Evolutionary conservation across 257 asterid genomes (phyloP).

Genomic region (Petunia axillaris): DNA sequence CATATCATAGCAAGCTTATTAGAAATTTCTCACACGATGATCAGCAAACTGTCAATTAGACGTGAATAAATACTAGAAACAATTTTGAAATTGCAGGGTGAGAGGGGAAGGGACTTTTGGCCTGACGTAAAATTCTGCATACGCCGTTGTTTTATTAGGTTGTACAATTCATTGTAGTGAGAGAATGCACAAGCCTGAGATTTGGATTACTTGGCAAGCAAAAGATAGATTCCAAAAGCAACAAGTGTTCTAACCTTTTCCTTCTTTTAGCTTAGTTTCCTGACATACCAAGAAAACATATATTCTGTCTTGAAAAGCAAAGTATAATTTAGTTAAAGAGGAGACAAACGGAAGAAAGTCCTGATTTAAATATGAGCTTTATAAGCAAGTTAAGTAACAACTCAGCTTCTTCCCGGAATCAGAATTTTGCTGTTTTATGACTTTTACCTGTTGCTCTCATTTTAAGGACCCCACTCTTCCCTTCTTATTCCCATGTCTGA

Average conservation of each 20-base stretch:
- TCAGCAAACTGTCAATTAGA: too few relatives aligned
- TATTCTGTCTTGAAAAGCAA: slow-evolving; percentile 5
- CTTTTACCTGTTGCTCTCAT: slow-evolving; percentile 14
- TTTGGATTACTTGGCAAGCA: slow-evolving; percentile 6
- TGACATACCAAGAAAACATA: slow-evolving; percentile 24
- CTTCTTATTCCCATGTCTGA: slow-evolving; percentile 3
- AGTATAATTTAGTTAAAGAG: neutral
- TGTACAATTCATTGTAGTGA: neutral
- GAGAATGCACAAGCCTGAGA: neutral
- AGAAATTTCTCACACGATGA: too few relatives aligned
- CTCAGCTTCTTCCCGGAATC: slow-evolving; percentile 12
- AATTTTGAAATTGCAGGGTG: too few relatives aligned
- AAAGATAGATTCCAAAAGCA: slow-evolving; percentile 24
- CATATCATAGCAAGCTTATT: too few relatives aligned
- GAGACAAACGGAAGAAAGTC: neutral
- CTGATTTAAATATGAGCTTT: neutral
- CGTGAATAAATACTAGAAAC: too few relatives aligned
- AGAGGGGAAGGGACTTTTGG: too few relatives aligned
- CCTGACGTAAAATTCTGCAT: too few relatives aligned
- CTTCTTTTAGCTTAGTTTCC: slow-evolving; percentile 11
- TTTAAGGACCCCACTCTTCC: slow-evolving; percentile 8
- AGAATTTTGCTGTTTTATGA: neutral
- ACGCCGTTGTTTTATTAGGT: too few relatives aligned
- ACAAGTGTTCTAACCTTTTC: neutral
- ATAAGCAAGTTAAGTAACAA: neutral